These are phyloP conservation scores for Deuterostichococcus epilithicus DNA, from an alignment of 139 green algal genomes.

Conservation along the genomic window DNA sequence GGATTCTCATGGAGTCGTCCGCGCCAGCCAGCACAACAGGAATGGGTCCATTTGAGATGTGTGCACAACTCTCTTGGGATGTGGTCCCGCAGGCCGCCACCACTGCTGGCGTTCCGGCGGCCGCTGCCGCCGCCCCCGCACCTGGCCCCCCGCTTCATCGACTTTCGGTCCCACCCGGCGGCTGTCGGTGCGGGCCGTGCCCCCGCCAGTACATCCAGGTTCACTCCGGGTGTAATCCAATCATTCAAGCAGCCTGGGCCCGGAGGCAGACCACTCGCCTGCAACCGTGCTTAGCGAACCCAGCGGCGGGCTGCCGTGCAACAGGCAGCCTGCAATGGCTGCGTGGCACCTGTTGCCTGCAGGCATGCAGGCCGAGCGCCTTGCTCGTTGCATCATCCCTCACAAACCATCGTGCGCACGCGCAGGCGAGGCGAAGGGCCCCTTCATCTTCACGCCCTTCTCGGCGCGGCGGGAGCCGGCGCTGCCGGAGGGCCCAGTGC, in stretches of 20 bases:
- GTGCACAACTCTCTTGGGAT: no score
- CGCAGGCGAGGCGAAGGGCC: conserved; percentile 13
- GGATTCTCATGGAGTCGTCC: no score
- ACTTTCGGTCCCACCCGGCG: not conserved
- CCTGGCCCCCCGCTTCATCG: conserved; percentile 13
- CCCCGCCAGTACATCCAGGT: not conserved
- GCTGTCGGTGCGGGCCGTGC: conserved; percentile 8
- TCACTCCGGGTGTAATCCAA: no score
- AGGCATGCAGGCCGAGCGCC: conserved; percentile 11
- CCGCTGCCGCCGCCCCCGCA: conserved; percentile 13
- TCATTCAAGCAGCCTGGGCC: not conserved
- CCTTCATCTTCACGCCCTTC: conserved; percentile 74
- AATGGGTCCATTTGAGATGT: no score
- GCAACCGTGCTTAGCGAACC: no score
- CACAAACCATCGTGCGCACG: not conserved
- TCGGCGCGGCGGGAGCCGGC: conserved; percentile 22
- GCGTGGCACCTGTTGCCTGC: no score
- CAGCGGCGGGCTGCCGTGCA: no score
- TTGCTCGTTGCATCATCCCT: no score
- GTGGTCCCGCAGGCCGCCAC: conserved; percentile 12
- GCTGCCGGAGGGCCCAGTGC: conserved; percentile 9
- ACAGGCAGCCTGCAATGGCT: no score
- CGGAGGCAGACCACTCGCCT: not conserved
- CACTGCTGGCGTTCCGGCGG: conserved; percentile 35
- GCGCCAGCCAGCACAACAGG: no score